Conservation (phyloP, 208 protist genomes). For the Crithidia expoeki region DNA sequence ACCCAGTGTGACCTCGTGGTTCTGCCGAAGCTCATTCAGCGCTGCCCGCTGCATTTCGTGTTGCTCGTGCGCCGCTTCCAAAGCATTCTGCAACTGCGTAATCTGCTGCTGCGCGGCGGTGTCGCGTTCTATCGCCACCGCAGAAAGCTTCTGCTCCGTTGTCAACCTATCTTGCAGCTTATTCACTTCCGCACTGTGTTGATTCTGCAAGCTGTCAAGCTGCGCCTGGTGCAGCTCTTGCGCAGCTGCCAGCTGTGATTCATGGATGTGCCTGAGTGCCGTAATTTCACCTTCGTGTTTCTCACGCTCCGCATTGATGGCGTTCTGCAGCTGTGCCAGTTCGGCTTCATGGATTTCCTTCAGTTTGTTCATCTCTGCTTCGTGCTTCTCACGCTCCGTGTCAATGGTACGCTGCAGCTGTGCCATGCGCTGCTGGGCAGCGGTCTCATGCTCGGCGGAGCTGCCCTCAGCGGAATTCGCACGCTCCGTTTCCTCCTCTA, state of each 20-base stretch:
- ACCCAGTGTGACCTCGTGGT: not conserved
- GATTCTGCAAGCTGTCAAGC: too few species aligned
- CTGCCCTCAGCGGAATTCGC: conserved; percentile 21
- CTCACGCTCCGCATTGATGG: not conserved
- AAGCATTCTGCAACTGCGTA: not conserved
- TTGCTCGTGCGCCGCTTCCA: conserved; percentile 16
- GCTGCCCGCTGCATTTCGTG: not conserved
- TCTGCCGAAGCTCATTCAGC: not conserved
- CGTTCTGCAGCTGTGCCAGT: too few species aligned
- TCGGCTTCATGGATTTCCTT: conserved; percentile 4
- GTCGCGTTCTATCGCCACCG: conserved; percentile 23
- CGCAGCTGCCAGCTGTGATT: too few species aligned
- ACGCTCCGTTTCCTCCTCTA: conserved; percentile 20
- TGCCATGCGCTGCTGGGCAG: conserved; percentile 17
- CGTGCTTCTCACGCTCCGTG: conserved; percentile 19
- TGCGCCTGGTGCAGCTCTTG: too few species aligned
- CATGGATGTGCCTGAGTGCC: not conserved
- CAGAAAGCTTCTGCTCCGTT: too few species aligned
- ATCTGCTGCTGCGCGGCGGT: conserved; percentile 14
- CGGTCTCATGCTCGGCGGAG: conserved; percentile 12
- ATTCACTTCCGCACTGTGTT: too few species aligned
- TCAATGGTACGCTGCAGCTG: conserved; percentile 12
- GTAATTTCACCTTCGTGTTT: not conserved
- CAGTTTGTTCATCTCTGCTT: not conserved
- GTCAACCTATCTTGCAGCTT: too few species aligned